Percentiles rank a stretch among this genome's conserved stretches.
phyloP scores from a whole-genome alignment of 2,329 filamentous ascomycete genomes.

The Graphiopsis chlorocephala region DNA sequence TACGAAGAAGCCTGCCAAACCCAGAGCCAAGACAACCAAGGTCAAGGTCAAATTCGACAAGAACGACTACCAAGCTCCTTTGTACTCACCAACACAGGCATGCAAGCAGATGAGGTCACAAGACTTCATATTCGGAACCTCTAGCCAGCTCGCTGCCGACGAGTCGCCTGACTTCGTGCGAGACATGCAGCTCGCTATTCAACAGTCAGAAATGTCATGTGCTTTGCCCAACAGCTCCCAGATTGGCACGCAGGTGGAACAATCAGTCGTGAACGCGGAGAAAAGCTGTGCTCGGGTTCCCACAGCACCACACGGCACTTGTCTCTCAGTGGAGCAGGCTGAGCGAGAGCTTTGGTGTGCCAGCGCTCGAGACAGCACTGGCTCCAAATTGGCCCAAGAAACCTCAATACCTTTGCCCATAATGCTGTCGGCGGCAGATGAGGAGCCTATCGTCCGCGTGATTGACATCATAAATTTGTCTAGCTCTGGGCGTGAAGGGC shows the following conservation, averaged over 20 bases:
- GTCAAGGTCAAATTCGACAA: conserved; percentile 27
- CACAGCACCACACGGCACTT: conserved; percentile 30
- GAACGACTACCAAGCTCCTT: conserved; percentile 21
- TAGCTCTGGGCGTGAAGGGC: background rate
- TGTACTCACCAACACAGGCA: conserved; percentile 69
- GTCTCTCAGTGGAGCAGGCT: conserved; percentile 30
- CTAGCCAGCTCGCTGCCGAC: conserved; percentile 73
- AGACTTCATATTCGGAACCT: conserved; percentile 81
- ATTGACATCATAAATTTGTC: background rate
- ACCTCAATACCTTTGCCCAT: background rate
- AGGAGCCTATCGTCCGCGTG: background rate
- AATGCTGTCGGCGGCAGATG: background rate
- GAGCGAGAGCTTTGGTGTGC: conserved; percentile 64
- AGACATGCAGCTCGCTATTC: conserved; percentile 61
- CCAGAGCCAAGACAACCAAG: conserved; percentile 34
- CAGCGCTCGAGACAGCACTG: conserved; percentile 64
- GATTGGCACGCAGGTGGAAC: background rate
- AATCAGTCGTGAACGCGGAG: conserved; percentile 3
- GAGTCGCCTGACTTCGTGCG: conserved; percentile 66
- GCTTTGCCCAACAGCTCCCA: conserved; percentile 26
- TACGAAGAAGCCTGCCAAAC: conserved; percentile 35
- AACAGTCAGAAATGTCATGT: conserved; percentile 50
- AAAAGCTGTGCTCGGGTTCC: conserved; percentile 28
- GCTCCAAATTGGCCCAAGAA: conserved; percentile 33
- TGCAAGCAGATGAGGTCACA: conserved; percentile 64